A percentile compares a stretch with the other conserved stretches of the same genome.
phyloP scores from a whole-genome alignment of 2,329 filamentous ascomycete genomes.

The Fusarium mexicanum region DNA sequence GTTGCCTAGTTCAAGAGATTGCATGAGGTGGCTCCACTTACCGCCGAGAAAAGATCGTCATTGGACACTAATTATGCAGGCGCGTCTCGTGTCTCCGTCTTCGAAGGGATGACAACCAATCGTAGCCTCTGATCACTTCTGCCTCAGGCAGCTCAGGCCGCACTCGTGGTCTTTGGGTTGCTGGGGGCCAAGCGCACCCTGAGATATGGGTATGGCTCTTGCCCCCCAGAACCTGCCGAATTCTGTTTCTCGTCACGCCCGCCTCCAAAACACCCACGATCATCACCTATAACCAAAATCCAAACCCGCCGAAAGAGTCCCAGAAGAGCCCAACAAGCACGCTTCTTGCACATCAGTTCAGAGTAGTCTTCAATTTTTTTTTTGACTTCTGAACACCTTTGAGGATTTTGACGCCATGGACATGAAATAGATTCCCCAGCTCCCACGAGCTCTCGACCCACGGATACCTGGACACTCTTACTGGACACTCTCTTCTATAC shows the following conservation, averaged over 20 bases:
- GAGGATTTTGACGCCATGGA: slow-evolving; percentile 34
- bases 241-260: slow-evolving; percentile 42
- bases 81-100: slow-evolving; percentile 35
- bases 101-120: slow-evolving; percentile 29
- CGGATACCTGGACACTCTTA: slow-evolving; percentile 36
- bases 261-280: slow-evolving; percentile 32
- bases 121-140: neutral
- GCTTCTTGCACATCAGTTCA: slow-evolving; percentile 31
- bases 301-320: slow-evolving; percentile 9
- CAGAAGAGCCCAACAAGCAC: slow-evolving; percentile 23
- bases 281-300: slow-evolving; percentile 27
- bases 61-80: slow-evolving; percentile 37
- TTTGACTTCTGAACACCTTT: slow-evolving; percentile 34
- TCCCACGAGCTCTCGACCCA: slow-evolving; percentile 41
- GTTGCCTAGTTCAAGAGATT: slow-evolving; percentile 16
- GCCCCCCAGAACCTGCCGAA: slow-evolving; percentile 38
- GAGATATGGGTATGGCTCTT: slow-evolving; percentile 42
- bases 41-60: neutral
- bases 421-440: slow-evolving; percentile 42
- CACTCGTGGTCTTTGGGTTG: slow-evolving; percentile 25
- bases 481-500: slow-evolving; percentile 28
- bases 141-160: slow-evolving; percentile 44
- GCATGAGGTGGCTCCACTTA: slow-evolving; percentile 22
- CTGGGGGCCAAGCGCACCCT: slow-evolving; percentile 35
- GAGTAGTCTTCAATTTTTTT: slow-evolving; percentile 30